Evolutionary conservation across 225 moss, liverwort and hornwort genomes (phyloP), one percentile per base, ranked within the genome.

Genomic region (Neckera pumila): DNA sequence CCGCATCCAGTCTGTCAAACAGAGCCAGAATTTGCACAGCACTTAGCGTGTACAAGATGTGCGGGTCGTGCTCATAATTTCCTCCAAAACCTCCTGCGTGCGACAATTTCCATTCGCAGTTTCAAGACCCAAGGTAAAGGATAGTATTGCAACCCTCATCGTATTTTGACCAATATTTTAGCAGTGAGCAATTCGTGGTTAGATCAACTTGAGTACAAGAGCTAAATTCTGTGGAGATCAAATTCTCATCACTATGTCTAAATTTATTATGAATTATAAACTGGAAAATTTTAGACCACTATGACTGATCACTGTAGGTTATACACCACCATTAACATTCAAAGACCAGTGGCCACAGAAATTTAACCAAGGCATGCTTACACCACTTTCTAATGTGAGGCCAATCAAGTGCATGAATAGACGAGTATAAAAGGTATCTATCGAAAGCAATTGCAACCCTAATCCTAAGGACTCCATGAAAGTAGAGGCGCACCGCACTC

Each of bases 1-100:
- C 83, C 27, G 91, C 92, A 89, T 94, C 89, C 59, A 94, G 82
- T 87, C 82, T 86, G 76, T 94, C 91, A 70, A 94, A 94, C 58
- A 94, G 74, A n/a, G 89, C 90, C 86, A 93, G 82, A 71, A 94
- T 94, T 63, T 96, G 98, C 79, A 98, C 95, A 65, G 96, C 96
- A 87, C 87, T 96, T 53, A 95, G 89, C 60, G 96, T 96, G 90
- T 96, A 96, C 89, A 98, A 79, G 86, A 98, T 88, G 73, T 98
- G 98, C 67, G 96, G 96, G 76, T 98, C 96, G 88, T 96, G 96
- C 78, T 95, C 94, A 63, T 95, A 90, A 66, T 96, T 98, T 62
- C 98, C 98, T 69, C 96, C 94, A 86, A 95, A 98, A 45, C 96
- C 96, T 83, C 98, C 96, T 95, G 90, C 79, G 84, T 18, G 85